Evolutionary conservation across 768 basidiomycete genomes (phyloP).

Genomic region (Tulasnella sp.): DNA sequence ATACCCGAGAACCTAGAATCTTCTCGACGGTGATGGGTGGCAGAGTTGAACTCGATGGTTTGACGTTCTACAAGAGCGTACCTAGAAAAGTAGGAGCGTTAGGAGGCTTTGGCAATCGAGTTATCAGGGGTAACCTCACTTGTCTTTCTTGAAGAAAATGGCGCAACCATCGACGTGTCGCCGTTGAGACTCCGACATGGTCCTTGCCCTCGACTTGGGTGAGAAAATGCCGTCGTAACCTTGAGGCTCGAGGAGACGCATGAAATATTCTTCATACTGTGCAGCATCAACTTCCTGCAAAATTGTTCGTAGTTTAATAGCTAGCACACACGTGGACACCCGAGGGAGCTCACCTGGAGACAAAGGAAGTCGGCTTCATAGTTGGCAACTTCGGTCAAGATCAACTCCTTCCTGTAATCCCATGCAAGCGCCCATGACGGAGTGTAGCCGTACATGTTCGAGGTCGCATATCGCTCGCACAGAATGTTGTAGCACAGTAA

Average conservation of each 20-base stretch:
- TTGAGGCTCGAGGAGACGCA: conserved; percentile 60
- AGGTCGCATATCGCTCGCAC: conserved; percentile 85
- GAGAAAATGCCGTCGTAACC: conserved; percentile 91
- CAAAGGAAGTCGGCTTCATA: conserved; percentile 87
- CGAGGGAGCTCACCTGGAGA: conserved; percentile 49
- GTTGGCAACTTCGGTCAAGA: conserved; percentile 76
- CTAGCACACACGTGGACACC: background rate
- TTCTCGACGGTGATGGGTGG: background rate
- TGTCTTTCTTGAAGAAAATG: conserved; percentile 85
- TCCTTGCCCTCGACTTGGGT: conserved; percentile 89
- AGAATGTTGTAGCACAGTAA: conserved; percentile 92
- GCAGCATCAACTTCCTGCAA: conserved; percentile 77
- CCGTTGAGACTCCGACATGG: conserved; percentile 82
- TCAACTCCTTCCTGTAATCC: conserved; percentile 86
- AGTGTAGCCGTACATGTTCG: conserved; percentile 89
- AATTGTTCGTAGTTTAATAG: background rate
- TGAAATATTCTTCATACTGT: conserved; percentile 89
- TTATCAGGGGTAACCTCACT: conserved; percentile 49
- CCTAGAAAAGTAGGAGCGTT: conserved; percentile 40
- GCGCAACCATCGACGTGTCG: conserved; percentile 94
- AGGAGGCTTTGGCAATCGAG: background rate
- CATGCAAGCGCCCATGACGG: conserved; percentile 95
- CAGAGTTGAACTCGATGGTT: conserved; percentile 78
- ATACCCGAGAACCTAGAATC: conserved; percentile 61
- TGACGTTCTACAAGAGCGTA: conserved; percentile 92